Evolutionary conservation across 208 protist species (phyloP).

Genomic region (Leishmania turanica): DNA sequence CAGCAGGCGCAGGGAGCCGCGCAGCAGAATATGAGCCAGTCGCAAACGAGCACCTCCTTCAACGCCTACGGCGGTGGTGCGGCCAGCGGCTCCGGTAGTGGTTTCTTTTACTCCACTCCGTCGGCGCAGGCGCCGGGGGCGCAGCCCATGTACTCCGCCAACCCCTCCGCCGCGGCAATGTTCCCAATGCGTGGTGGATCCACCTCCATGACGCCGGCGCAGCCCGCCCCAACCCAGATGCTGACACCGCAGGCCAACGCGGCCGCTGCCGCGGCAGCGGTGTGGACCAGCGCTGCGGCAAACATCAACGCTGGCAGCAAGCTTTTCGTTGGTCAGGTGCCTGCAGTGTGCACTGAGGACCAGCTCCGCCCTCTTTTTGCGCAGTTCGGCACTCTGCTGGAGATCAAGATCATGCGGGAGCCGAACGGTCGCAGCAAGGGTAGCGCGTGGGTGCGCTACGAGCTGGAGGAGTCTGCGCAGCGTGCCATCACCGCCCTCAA

Average conservation of each 20-base stretch:
- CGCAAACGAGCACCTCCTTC: constrained; percentile 10
- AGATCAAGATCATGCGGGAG: constrained; percentile 89
- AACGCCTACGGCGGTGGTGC: constrained; percentile 13
- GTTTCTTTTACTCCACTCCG: constrained; percentile 24
- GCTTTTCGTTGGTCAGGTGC: constrained; percentile 90
- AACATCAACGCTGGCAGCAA: constrained; percentile 71
- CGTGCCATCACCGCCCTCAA: constrained; percentile 75
- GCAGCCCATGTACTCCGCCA: constrained; percentile 30
- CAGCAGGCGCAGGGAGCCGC: constrained; percentile 11
- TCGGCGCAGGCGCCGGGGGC: constrained; percentile 6
- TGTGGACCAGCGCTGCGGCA: constrained; percentile 22
- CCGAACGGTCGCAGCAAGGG: constrained; percentile 71
- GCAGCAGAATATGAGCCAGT: constrained; percentile 18
- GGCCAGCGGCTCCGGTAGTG: constrained; percentile 6
- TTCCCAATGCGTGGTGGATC: constrained; percentile 29
- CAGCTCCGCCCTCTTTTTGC: constrained; percentile 72
- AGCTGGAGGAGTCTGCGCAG: constrained; percentile 53
- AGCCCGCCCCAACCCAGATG: constrained; percentile 14
- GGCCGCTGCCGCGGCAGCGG: constrained; percentile 11
- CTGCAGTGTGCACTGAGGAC: constrained; percentile 86
- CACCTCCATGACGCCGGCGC: constrained; percentile 9
- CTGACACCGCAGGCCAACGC: constrained; percentile 10
- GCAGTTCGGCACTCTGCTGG: constrained; percentile 68
- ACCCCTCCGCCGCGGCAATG: constrained; percentile 12
- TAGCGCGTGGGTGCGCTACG: constrained; percentile 87